phyloP scores from a whole-genome alignment of 2,329 filamentous ascomycete species.

The Phoma sp. region DNA sequence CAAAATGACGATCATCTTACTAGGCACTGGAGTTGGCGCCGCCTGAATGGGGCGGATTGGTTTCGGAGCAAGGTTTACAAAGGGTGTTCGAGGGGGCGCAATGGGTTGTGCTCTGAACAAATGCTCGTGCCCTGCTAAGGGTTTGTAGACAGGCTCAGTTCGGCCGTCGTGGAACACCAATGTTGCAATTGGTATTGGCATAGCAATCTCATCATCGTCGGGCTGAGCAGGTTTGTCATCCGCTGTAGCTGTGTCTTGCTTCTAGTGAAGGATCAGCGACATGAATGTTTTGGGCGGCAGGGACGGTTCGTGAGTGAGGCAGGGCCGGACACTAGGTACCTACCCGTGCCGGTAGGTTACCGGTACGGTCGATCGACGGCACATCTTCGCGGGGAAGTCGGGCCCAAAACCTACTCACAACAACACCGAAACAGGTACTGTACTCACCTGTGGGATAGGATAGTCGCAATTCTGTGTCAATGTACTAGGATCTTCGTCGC shows the following conservation, averaged over 20 bases:
- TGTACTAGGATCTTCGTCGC: conserved; percentile 5
- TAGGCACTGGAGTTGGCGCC: conserved; percentile 8
- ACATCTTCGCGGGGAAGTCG: conserved; percentile 14
- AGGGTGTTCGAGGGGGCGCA: background rate
- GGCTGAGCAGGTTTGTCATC: conserved; percentile 1
- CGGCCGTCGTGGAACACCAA: conserved; percentile 29
- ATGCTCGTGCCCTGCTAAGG: conserved; percentile 36
- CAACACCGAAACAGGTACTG: conserved; percentile 16
- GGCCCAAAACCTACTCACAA: conserved; percentile 22
- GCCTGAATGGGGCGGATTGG: conserved; percentile 1
- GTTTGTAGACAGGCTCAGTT: conserved; percentile 26
- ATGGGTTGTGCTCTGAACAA: conserved; percentile 20
- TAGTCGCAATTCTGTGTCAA: conserved; percentile 12
- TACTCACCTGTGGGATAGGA: conserved; percentile 11
- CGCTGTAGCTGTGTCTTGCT: background rate
- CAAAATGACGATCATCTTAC: conserved; percentile 12
- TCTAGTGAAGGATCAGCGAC: background rate
- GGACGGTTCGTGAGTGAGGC: conserved; percentile 7
- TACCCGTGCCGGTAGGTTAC: too few species aligned
- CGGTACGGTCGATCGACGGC: background rate
- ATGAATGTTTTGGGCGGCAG: background rate
- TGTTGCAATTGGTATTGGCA: conserved; percentile 31
- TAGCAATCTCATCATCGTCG: conserved; percentile 15
- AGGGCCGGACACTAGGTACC: conserved; percentile 17
- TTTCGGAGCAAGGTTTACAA: background rate